Evolutionary conservation across 805 yeast species (phyloP).

Genomic region (Nakazawaea molendinolei): DNA sequence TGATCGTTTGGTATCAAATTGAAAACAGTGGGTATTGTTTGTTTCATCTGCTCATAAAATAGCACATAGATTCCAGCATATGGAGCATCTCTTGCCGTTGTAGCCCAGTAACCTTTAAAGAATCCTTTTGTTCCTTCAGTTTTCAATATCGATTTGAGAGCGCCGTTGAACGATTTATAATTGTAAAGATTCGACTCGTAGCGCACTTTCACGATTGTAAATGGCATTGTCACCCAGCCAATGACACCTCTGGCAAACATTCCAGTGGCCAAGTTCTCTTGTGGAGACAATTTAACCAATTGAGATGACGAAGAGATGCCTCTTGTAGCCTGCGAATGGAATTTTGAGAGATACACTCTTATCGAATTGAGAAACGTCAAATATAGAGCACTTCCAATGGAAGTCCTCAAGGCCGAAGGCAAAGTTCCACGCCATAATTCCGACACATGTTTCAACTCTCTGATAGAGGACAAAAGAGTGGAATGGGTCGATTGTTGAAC

Average conservation of each 20-base stretch:
- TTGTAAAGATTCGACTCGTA: slow-evolving; percentile 76
- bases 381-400: slow-evolving; percentile 85
- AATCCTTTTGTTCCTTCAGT: slow-evolving; percentile 60
- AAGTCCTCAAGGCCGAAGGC: slow-evolving; percentile 85
- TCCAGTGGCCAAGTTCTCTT: slow-evolving; percentile 71
- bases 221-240: slow-evolving; percentile 90
- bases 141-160: slow-evolving; percentile 47
- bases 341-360: slow-evolving; percentile 43
- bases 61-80: slow-evolving; percentile 91
- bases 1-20: slow-evolving; percentile 15
- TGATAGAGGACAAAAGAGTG: slow-evolving; percentile 26
- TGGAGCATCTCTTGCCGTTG: slow-evolving; percentile 88
- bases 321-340: slow-evolving; percentile 7
- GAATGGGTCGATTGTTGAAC: slow-evolving; percentile 52
- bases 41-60: slow-evolving; percentile 73
- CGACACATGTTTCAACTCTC: slow-evolving; percentile 33
- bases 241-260: slow-evolving; percentile 72
- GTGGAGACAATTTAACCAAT: slow-evolving; percentile 66
- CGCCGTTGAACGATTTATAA: slow-evolving; percentile 58
- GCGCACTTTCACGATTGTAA: slow-evolving; percentile 84
- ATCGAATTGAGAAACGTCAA: slow-evolving; percentile 62
- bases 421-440: slow-evolving; percentile 91
- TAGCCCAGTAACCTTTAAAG: slow-evolving; percentile 83
- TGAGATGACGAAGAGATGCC: slow-evolving; percentile 27
- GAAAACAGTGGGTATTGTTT: slow-evolving; percentile 37